Conservation (phyloP, 345 rosid species). For the Eucalyptus shirleyi region DNA sequence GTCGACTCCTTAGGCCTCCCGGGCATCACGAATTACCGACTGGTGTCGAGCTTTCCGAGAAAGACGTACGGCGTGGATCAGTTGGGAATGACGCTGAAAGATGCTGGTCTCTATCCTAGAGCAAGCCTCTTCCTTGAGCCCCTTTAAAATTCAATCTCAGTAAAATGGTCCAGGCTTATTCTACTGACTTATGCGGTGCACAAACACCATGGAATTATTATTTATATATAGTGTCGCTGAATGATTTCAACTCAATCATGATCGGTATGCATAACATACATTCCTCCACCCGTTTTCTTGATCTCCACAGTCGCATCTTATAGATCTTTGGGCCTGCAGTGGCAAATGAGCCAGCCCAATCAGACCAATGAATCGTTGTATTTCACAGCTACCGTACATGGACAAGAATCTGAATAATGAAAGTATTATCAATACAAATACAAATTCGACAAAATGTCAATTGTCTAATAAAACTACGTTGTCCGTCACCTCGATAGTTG, state of each 20-base stretch:
- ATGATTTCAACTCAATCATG: background rate
- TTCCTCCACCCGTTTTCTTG: background rate
- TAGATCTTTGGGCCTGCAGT: background rate
- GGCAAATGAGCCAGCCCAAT: background rate
- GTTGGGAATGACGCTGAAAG: slow-evolving; percentile 33
- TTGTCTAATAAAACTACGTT: background rate
- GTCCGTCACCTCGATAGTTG: background rate
- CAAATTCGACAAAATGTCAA: background rate
- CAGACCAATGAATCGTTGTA: background rate
- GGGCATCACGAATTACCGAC: slow-evolving; percentile 25
- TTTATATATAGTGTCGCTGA: background rate
- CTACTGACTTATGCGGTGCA: background rate
- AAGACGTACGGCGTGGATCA: slow-evolving; percentile 32
- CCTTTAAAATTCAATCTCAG: background rate
- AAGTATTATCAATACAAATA: background rate
- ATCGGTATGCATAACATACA: background rate
- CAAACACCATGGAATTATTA: background rate
- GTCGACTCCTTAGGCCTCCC: slow-evolving; percentile 36
- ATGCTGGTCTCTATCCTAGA: slow-evolving; percentile 49
- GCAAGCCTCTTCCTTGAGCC: slow-evolving; percentile 51
- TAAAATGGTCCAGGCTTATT: background rate
- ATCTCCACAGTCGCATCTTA: background rate
- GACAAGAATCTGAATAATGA: background rate
- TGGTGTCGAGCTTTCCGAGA: slow-evolving; percentile 44
- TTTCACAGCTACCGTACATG: background rate